Evolutionary conservation across 2,329 filamentous ascomycete genomes (phyloP), one percentile per base, ranked within the genome.

Genomic region (Hypoxylon sp.): DNA sequence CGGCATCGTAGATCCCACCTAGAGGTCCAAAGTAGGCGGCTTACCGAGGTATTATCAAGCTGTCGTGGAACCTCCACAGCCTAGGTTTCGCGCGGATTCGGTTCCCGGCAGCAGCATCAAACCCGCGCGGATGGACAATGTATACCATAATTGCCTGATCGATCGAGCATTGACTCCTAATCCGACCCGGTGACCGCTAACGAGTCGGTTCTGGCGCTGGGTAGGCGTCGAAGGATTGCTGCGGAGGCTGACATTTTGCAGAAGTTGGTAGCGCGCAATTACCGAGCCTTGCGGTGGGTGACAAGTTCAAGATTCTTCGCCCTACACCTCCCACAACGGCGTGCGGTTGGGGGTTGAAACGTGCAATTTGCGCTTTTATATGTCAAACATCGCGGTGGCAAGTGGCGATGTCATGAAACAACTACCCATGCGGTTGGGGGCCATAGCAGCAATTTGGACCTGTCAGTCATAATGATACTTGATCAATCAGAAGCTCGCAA

Each of bases 381-480:
- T 26, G 20, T 49, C 30, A 39, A 60, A 50, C 52, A 32, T 57
- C 41, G 46, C 30, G 51, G 51, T 48, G 39, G 43, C 46, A 34
- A 22, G 64, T 59, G 60, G 61, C 61, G 37, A 61, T 19, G 17
- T 44, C 24, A 54, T 64, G 64, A 67, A 67, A 67, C 64, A 43
- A 34, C 46, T 53, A 61, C 41, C 32, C 15, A 52, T 6, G 34
- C n/a, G 11, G 6, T 64, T 64, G 57, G 64, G 64, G 64, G 58
- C 39, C 32, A 20, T 37, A 50, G 28, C 19, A 11, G 34, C 11
- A 44, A 17, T 8, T 10, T 6, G 26, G 13, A 44, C 53, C 52
- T 39, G 44, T 26, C 48, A 41, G 50, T 47, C 13, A 55, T 19
- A 15, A 24, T 58, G 26, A 55, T 51, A 47, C 22, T 15, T 44